Percentiles rank a stretch among this genome's conserved stretches.
These are phyloP conservation scores for Saccharomycopsis malanga DNA, from an alignment of 805 yeast species.

Conservation along the genomic window DNA sequence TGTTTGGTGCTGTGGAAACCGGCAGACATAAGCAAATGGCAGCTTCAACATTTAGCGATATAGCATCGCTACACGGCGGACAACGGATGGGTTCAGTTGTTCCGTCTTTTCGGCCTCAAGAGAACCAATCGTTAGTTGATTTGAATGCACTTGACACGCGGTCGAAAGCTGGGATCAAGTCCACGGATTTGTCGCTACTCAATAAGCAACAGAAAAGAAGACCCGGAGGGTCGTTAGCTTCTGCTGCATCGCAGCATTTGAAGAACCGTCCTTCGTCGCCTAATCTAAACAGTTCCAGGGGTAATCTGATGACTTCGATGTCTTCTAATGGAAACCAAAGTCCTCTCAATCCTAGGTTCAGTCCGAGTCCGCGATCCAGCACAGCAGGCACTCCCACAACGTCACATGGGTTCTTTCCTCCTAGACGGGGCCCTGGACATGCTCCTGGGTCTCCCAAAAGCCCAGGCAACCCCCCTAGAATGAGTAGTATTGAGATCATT, in stretches of 20 bases:
- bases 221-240: conserved; percentile 21
- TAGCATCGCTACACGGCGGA: neutral
- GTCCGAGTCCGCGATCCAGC: conserved; percentile 7
- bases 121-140: conserved; percentile 6
- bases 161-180: conserved; percentile 15
- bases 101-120: neutral
- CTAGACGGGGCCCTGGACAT: conserved; percentile 5
- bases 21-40: conserved; percentile 6
- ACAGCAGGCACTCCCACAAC: neutral
- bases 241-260: conserved; percentile 20
- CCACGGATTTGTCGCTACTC: conserved; percentile 17
- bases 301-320: conserved; percentile 6
- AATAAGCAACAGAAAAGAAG: conserved; percentile 17
- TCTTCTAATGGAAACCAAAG: conserved; percentile 9
- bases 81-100: neutral
- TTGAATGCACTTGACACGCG: conserved; percentile 12
- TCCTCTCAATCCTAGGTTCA: conserved; percentile 17
- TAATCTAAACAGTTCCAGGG: conserved; percentile 3
- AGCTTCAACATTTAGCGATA: neutral
- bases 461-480: neutral
- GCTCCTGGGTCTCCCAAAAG: conserved; percentile 4
- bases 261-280: conserved; percentile 8
- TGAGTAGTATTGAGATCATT: conserved; percentile 17
- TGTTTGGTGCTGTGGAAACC: conserved; percentile 4
- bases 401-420: conserved; percentile 16